These are phyloP conservation scores for Corinectria fuckeliana DNA, from an alignment of 2,329 filamentous ascomycete species.

Conservation along the genomic window DNA sequence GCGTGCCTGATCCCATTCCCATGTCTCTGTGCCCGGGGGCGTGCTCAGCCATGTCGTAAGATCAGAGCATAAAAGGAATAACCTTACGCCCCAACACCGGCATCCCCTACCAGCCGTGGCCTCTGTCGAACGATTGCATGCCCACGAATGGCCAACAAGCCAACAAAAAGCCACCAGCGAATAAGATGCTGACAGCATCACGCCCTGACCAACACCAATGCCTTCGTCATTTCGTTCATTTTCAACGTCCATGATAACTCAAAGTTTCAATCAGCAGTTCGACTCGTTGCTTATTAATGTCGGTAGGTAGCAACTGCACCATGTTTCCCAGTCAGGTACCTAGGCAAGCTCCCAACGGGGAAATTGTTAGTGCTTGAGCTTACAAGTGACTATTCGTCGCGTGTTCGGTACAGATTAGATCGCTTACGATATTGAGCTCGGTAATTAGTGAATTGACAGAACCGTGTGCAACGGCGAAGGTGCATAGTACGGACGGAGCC, in stretches of 20 bases:
- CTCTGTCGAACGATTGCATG: constrained; percentile 33
- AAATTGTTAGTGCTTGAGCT: background rate
- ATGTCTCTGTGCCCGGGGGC: background rate
- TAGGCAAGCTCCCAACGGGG: background rate
- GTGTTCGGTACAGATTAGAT: background rate
- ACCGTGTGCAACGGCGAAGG: too few relatives aligned
- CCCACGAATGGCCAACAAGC: constrained; percentile 20
- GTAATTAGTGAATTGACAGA: background rate
- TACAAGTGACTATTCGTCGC: background rate
- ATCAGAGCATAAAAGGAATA: constrained; percentile 32
- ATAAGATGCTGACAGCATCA: constrained; percentile 15
- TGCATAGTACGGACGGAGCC: too few relatives aligned
- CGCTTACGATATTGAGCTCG: background rate
- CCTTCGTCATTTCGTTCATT: constrained; percentile 5
- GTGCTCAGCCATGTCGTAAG: constrained; percentile 13
- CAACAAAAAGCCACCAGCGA: constrained; percentile 30
- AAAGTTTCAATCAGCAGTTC: background rate
- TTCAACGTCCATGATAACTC: constrained; percentile 1
- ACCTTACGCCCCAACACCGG: constrained; percentile 18
- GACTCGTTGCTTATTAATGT: background rate
- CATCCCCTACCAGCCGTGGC: constrained; percentile 10
- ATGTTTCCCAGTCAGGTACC: background rate
- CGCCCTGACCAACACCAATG: constrained; percentile 9
- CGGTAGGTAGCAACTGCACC: background rate
- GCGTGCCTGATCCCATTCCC: constrained; percentile 11